Conservation (phyloP, 2,329 filamentous ascomycete species). For the Colletotrichum sp. region DNA sequence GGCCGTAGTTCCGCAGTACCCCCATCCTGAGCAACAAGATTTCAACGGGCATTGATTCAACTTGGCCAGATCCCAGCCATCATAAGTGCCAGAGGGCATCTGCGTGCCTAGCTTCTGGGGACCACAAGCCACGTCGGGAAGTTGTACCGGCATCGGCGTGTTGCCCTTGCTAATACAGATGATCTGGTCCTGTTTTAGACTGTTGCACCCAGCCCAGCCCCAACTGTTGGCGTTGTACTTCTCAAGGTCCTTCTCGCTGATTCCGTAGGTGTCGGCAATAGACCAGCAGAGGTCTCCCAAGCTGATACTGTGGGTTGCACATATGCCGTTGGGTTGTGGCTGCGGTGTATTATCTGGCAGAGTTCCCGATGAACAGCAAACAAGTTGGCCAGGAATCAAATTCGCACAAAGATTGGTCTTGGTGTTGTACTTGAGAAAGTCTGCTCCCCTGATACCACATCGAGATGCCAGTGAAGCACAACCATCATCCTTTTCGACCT, state of each 20-base stretch:
- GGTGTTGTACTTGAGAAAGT: conserved; percentile 32
- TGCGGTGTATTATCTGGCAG: conserved; percentile 38
- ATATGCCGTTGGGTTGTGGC: conserved; percentile 38
- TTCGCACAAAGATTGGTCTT: conserved; percentile 31
- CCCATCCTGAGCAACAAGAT: conserved; percentile 39
- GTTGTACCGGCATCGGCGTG: conserved; percentile 23
- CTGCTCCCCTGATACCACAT: conserved; percentile 27
- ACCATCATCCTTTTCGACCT: conserved; percentile 24
- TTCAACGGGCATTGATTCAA: conserved; percentile 54
- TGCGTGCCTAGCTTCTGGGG: conserved; percentile 45
- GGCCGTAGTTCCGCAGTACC: background rate
- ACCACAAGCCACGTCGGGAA: conserved; percentile 38
- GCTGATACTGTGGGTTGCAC: conserved; percentile 35
- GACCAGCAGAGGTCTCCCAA: conserved; percentile 34
- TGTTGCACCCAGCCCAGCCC: conserved; percentile 31
- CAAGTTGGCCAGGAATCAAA: conserved; percentile 35
- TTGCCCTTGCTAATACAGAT: conserved; percentile 27
- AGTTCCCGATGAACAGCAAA: conserved; percentile 41
- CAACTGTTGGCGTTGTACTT: conserved; percentile 41
- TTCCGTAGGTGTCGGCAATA: conserved; percentile 27
- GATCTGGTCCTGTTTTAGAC: conserved; percentile 1
- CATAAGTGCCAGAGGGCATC: conserved; percentile 24
- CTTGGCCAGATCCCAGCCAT: conserved; percentile 35
- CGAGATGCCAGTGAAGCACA: conserved; percentile 26
- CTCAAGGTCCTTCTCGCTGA: conserved; percentile 26